Base-by-base conservation (phyloP, 345 rosid genomes). In the Carallia brachiata region DNA sequence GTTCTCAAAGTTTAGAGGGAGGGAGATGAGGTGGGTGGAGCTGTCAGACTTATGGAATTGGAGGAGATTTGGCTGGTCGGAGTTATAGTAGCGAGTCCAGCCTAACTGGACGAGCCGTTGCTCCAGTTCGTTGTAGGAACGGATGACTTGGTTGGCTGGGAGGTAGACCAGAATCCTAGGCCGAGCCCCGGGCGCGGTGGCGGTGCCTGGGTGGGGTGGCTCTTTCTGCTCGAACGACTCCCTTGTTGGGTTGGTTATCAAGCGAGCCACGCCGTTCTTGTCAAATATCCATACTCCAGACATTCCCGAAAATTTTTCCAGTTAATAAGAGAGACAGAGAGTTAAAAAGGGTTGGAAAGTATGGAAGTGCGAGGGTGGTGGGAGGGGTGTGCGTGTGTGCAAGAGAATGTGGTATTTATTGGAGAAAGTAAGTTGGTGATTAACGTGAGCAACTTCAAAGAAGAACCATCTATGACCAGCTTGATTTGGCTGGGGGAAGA, bases 131-230 rank as follows among this genome's bases (percentile, higher is more conserved):
- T 32, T 15, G 73, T 82, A 81, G 60, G 89, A 88, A 31, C 68
- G 61, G 70, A 88, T 85, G 19, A 81, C 85, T 52, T 88, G 88
- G 70, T 84, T 77, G n/a, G 86, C 70, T 0, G 89, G 92, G 15
- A 82, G 79, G 72, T 84, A 88, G 56, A 88, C 89, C 1, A 88
- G 88, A 59, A 88, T 83, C 52, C 82, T 75, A 6, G 92, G 92
- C 6, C 92, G 78, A 37, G 92, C 92, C 19, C 92, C 92, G 0
- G 92, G 92, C 1, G 92, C 92, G 0, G 92, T 88, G 63, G 89
- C 83, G 1, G 88, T 83, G 19, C 87, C 88, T 1, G 80, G 81
- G 12, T 27, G 19, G 19, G 69, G 70, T 32, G 85, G 82, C 37
- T 85, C 83, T 40, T 67, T 85, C 30, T 82, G 76, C 84, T 88